These are phyloP conservation scores for Didymella exigua DNA, from an alignment of 2,329 filamentous ascomycete genomes.

Conservation along the genomic window DNA sequence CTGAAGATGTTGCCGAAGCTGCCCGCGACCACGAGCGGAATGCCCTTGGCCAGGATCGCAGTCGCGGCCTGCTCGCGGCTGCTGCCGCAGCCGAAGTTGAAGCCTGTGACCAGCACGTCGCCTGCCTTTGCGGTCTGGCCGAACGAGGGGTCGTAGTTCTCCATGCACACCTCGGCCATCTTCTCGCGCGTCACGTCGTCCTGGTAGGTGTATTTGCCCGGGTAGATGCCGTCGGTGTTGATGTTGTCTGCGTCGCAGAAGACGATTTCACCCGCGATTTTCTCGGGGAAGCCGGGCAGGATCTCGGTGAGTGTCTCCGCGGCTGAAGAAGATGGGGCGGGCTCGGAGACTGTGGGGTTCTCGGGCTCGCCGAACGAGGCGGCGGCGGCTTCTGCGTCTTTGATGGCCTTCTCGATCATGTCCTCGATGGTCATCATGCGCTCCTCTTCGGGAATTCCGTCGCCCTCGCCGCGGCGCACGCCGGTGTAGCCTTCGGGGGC, in stretches of 20 bases:
- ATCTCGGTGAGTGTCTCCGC: constrained; percentile 66
- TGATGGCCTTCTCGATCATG: constrained; percentile 73
- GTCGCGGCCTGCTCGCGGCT: constrained; percentile 89
- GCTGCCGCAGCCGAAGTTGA: constrained; percentile 85
- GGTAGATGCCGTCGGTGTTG: constrained; percentile 92
- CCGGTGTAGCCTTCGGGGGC: constrained; percentile 70
- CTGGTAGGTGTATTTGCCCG: constrained; percentile 90
- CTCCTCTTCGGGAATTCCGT: constrained; percentile 67
- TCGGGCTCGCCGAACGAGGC: constrained; percentile 51
- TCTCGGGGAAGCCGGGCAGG: constrained; percentile 84
- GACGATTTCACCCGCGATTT: constrained; percentile 82
- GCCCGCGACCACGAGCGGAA: constrained; percentile 78
- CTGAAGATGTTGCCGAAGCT: constrained; percentile 86
- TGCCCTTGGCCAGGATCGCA: constrained; percentile 78
- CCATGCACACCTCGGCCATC: constrained; percentile 92
- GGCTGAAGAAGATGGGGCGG: constrained; percentile 25
- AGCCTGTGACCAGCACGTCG: constrained; percentile 84
- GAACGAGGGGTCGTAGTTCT: constrained; percentile 86
- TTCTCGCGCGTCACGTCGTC: constrained; percentile 75
- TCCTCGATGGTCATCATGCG: constrained; percentile 70
- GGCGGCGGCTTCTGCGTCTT: constrained; percentile 69
- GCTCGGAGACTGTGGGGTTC: constrained; percentile 35
- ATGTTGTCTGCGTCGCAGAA: constrained; percentile 87
- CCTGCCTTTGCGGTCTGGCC: constrained; percentile 64
- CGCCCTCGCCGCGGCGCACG: constrained; percentile 73